These are phyloP conservation scores for Xylariomycetidae sp. DNA, from an alignment of 2,329 filamentous ascomycete species.

Conservation along the genomic window DNA sequence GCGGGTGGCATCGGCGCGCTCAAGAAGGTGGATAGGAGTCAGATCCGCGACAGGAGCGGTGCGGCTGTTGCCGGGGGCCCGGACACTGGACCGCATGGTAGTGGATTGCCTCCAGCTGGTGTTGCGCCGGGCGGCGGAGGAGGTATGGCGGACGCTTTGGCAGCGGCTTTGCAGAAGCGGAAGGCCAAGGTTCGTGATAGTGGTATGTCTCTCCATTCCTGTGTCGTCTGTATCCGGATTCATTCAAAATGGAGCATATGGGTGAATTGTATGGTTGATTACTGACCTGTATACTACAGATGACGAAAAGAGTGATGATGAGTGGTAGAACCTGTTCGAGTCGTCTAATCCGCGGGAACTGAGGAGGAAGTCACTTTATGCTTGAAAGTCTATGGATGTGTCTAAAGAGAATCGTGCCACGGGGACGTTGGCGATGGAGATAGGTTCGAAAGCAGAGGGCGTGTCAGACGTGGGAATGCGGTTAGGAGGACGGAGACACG, in stretches of 20 bases:
- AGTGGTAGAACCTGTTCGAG: slow-evolving; percentile 50
- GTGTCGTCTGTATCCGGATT: too few relatives aligned
- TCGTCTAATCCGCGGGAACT: slow-evolving; percentile 12
- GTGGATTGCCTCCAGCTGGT: slow-evolving; percentile 47
- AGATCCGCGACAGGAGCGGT: slow-evolving; percentile 68
- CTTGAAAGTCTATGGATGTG: too few relatives aligned
- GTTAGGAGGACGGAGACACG: too few relatives aligned
- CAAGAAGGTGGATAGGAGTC: slow-evolving; percentile 67
- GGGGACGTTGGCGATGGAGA: too few relatives aligned
- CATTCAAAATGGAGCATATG: too few relatives aligned
- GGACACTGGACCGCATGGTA: slow-evolving; percentile 47
- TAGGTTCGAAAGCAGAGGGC: too few relatives aligned
- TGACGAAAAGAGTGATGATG: slow-evolving; percentile 72
- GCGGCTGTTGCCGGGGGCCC: slow-evolving; percentile 53
- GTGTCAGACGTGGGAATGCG: too few relatives aligned
- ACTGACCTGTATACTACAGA: slow-evolving; percentile 46
- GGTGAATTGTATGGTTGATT: not conserved
- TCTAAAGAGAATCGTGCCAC: too few relatives aligned
- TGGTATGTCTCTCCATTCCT: slow-evolving; percentile 62
- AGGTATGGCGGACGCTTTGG: slow-evolving; percentile 77
- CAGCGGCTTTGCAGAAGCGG: slow-evolving; percentile 71
- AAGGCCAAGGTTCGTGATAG: slow-evolving; percentile 94
- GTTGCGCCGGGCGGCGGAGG: slow-evolving; percentile 48
- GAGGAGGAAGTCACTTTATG: too few relatives aligned
- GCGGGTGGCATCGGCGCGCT: slow-evolving; percentile 62